These are phyloP conservation scores for Claviceps quebecensis DNA, from an alignment of 2,329 filamentous ascomycete genomes.

Conservation along the genomic window DNA sequence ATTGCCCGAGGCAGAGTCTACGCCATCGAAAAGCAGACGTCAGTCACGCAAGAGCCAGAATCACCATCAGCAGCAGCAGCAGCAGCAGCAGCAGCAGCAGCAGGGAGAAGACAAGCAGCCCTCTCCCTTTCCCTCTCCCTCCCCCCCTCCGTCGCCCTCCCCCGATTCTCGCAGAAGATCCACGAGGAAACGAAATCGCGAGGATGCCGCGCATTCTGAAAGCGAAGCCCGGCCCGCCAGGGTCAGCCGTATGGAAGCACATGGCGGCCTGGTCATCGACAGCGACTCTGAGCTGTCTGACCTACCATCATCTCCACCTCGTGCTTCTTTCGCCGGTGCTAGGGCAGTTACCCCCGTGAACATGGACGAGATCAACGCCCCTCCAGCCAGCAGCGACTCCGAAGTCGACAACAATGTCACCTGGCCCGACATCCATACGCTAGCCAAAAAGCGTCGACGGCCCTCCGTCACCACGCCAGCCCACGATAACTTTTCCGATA, in stretches of 20 bases:
- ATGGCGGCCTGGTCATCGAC: conserved; percentile 12
- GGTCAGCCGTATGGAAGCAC: conserved; percentile 16
- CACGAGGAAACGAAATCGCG: conserved; percentile 43
- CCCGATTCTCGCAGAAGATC: conserved; percentile 12
- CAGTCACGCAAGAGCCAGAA: conserved; percentile 19
- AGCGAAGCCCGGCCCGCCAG: conserved; percentile 24
- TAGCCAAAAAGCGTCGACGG: conserved; percentile 32
- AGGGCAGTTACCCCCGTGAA: conserved; percentile 30
- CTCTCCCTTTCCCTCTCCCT: conserved; percentile 4
- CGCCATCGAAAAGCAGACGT: conserved; percentile 38
- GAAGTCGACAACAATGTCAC: conserved; percentile 27
- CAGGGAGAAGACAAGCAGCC: conserved; percentile 8
- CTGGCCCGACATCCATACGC: conserved; percentile 38
- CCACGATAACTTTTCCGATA: conserved; percentile 29
- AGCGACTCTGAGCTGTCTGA: conserved; percentile 26
- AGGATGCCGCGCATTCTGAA: conserved; percentile 24
- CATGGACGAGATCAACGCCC: conserved; percentile 37
- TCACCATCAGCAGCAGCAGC: conserved; percentile 7
- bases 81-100: conserved; percentile 1
- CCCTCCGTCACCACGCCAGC: conserved; percentile 23
- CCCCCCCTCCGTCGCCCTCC: background rate
- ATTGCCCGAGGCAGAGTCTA: conserved; percentile 55
- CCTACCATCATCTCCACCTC: conserved; percentile 20
- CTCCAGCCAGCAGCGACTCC: conserved; percentile 39
- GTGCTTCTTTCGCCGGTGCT: conserved; percentile 12